Percentiles rank a stretch among this genome's conserved stretches.
Evolutionary conservation across 441 rosid genomes (phyloP).

Genomic region (Brassica balearica): DNA sequence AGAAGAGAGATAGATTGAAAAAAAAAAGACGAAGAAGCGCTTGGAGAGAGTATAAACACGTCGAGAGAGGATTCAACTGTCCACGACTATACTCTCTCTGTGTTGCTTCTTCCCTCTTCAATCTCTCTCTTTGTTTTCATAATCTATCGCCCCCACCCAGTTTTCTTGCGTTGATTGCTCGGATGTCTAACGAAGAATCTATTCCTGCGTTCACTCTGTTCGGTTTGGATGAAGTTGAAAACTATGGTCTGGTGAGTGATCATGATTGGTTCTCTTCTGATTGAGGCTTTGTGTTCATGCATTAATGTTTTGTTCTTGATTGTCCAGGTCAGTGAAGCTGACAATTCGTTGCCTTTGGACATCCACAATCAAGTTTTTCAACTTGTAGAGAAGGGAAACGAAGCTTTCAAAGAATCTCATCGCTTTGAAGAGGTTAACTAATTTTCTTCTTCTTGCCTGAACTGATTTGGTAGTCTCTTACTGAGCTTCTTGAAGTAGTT

Average conservation of each 20-base stretch:
- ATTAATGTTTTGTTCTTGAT: neutral
- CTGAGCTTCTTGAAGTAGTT: neutral
- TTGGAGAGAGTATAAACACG: conserved; percentile 50
- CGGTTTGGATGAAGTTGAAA: conserved; percentile 64
- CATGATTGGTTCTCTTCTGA: neutral
- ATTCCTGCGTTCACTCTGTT: conserved; percentile 47
- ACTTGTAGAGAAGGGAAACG: conserved; percentile 70
- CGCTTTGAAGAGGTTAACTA: conserved; percentile 66
- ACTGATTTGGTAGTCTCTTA: neutral
- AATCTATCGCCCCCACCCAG: neutral
- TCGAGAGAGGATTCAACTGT: conserved; percentile 42
- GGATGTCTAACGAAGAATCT: conserved; percentile 54
- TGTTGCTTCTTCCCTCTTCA: conserved; percentile 33
- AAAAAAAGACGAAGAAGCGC: neutral
- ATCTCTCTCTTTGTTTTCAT: neutral
- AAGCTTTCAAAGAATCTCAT: conserved; percentile 58
- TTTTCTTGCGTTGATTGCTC: conserved; percentile 8
- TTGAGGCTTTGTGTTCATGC: neutral
- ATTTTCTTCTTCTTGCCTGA: too few relatives aligned
- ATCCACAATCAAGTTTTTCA: conserved; percentile 62
- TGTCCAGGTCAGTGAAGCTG: conserved; percentile 80
- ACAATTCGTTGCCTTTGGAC: conserved; percentile 64
- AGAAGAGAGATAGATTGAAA: neutral
- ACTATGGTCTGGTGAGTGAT: conserved; percentile 57
- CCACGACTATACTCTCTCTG: conserved; percentile 47